phyloP scores from a whole-genome alignment of 108 stramenopile species.

The Schizochytrium sp. region DNA sequence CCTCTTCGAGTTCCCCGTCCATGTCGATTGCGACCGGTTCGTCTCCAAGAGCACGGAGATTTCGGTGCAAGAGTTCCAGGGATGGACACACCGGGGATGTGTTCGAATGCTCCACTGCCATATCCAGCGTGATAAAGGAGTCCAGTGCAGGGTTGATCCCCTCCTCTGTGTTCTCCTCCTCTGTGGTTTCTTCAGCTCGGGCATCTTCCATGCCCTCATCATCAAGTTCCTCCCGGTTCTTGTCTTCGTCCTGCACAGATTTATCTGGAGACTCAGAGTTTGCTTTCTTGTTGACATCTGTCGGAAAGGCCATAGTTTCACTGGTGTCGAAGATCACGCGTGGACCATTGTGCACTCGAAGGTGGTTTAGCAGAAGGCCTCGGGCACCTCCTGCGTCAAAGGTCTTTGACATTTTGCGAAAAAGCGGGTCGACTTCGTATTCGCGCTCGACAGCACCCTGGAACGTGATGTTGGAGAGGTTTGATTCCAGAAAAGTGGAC shows the following conservation, averaged over 20 bases:
- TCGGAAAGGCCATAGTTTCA: not conserved
- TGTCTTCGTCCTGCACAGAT: not conserved
- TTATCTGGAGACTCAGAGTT: conserved; percentile 61
- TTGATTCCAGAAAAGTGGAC: conserved; percentile 61
- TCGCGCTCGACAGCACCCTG: conserved; percentile 86
- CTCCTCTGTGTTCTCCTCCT: not conserved
- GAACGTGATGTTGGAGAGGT: conserved; percentile 83
- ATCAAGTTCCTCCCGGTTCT: not conserved
- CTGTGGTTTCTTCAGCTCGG: not conserved
- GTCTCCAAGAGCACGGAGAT: not conserved
- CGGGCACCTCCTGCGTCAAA: conserved; percentile 98
- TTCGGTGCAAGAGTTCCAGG: conserved; percentile 30
- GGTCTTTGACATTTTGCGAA: conserved; percentile 95
- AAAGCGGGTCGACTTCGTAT: conserved; percentile 95
- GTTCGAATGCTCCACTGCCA: not conserved
- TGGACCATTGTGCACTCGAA: conserved; percentile 87
- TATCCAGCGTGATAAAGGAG: not conserved
- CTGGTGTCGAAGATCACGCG: conserved; percentile 91
- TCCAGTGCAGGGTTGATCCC: not conserved
- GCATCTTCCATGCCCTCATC: not conserved
- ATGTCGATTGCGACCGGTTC: not conserved
- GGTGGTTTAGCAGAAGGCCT: conserved; percentile 92
- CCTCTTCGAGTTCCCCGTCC: conserved; percentile 61
- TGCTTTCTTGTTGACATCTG: conserved; percentile 52
- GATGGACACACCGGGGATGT: conserved; percentile 62